Base-by-base conservation (phyloP, 768 basidiomycete species). In the Sarcomyxa edulis region DNA sequence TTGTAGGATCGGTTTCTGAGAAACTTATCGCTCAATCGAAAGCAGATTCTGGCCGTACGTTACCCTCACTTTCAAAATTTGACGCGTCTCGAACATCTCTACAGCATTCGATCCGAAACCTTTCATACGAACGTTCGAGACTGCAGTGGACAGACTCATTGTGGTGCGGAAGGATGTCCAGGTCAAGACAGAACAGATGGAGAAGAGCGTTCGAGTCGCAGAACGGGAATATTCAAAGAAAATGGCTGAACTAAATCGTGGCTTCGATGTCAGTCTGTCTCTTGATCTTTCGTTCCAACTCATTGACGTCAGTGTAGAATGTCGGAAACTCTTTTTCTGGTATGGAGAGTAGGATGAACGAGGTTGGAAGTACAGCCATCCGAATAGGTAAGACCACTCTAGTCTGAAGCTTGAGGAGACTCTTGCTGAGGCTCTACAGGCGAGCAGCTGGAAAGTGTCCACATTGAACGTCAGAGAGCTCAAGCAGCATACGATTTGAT, bases 201-300 rank as follows among this genome's bases (percentile, higher is more conserved):
- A 98, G 66, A 88, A 87, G 65, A 83, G 80, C 48, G 94, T 97
- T 10, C 69, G 84, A 32, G 73, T 84, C 1, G 81, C 92, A 2
- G 95, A 98, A 60, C 65, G 92, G 45, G 93, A 96, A 49, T 99
- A 98, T 60, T 87, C 90, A 2, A 89, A 84, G 66, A 88, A 89
- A 59, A 87, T 98, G 76, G 68, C 72, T n/a, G 94, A 97, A 39
- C 69, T 98, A 16, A 92, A 92, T 55, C 80, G 79, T 35, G 91
- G 91, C 1, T 98, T 98, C 50, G 94, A 99, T 69, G 94, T 92
- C 52, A 33, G 77, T 59, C 9, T 42, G 11, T 15, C 39, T 24
- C 40, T 40, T 19, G 4, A 16, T 20, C 22, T 43, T 10, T 27
- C 37, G 37, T 33, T 18, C 22, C 34, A 18, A 28, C 35, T 23